Percentiles rank a stretch among this genome's conserved stretches.
phyloP scores from a whole-genome alignment of 352 stramenopile genomes.

The Phytopythium chamaehyphon region DNA sequence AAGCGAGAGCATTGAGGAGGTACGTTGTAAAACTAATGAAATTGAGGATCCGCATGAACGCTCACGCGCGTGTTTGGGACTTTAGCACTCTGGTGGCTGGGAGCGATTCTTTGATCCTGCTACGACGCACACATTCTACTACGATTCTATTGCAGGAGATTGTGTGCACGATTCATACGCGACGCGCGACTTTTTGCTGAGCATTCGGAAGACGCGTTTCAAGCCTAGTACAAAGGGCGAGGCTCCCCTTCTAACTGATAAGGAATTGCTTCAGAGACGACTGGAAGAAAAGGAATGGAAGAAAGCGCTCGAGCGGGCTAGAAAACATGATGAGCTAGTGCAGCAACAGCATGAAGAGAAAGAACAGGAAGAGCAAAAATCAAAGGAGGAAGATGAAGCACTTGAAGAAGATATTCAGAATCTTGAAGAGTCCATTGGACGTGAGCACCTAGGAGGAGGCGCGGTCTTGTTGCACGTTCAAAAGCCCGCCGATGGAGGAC shows the following conservation, averaged over 20 bases:
- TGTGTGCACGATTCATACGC: slow-evolving; percentile 55
- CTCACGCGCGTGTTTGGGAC: background rate
- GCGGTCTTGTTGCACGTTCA: background rate
- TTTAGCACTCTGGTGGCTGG: slow-evolving; percentile 38
- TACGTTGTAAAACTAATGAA: slow-evolving; percentile 1
- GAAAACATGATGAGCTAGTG: slow-evolving; percentile 30
- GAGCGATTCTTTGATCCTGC: slow-evolving; percentile 51
- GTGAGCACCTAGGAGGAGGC: slow-evolving; percentile 37
- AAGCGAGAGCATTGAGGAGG: slow-evolving; percentile 65
- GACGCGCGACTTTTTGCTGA: slow-evolving; percentile 27
- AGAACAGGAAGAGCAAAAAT: slow-evolving; percentile 8
- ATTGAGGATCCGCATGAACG: background rate
- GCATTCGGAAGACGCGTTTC: slow-evolving; percentile 21
- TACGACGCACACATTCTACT: slow-evolving; percentile 62
- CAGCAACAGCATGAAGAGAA: slow-evolving; percentile 20
- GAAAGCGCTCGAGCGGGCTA: slow-evolving; percentile 39
- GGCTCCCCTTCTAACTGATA: slow-evolving; percentile 28
- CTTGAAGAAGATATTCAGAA: slow-evolving; percentile 33
- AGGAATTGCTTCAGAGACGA: slow-evolving; percentile 39
- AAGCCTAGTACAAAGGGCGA: slow-evolving; percentile 8
- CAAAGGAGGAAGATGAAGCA: slow-evolving; percentile 28
- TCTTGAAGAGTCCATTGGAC: slow-evolving; percentile 50
- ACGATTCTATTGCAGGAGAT: slow-evolving; percentile 55
- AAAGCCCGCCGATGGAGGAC: background rate
- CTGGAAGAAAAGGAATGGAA: slow-evolving; percentile 70